These are phyloP conservation scores for Pythium brachiatum DNA, from an alignment of 352 stramenopile species.

Conservation along the genomic window DNA sequence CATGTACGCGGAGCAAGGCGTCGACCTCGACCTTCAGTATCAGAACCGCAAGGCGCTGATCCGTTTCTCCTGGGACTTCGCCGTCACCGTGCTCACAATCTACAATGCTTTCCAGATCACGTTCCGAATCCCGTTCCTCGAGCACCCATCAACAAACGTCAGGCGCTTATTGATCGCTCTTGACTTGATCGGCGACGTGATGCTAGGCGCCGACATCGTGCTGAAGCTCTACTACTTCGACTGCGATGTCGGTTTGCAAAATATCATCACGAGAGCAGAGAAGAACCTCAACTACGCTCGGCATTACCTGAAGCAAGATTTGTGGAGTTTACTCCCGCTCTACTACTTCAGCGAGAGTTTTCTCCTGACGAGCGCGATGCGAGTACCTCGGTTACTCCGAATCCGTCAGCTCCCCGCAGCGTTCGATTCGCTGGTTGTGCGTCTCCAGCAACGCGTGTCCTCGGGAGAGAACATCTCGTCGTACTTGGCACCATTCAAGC, in stretches of 20 bases:
- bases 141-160: slow-evolving; percentile 23
- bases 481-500: slow-evolving; percentile 62
- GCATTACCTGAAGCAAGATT: slow-evolving; percentile 39
- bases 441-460: slow-evolving; percentile 63
- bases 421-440: slow-evolving; percentile 65
- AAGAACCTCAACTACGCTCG: slow-evolving; percentile 39
- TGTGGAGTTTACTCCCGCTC: slow-evolving; percentile 47
- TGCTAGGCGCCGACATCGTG: slow-evolving; percentile 54
- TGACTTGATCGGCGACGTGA: slow-evolving; percentile 42
- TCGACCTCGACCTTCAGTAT: slow-evolving; percentile 38
- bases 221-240: slow-evolving; percentile 80
- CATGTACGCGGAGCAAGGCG: slow-evolving; percentile 48
- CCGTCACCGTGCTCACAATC: slow-evolving; percentile 48
- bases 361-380: slow-evolving; percentile 52
- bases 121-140: slow-evolving; percentile 68
- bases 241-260: slow-evolving; percentile 49
- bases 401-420: slow-evolving; percentile 33
- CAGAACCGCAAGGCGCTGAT: slow-evolving; percentile 50
- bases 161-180: slow-evolving; percentile 30
- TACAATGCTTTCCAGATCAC: slow-evolving; percentile 72
- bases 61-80: slow-evolving; percentile 60
- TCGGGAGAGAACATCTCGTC: slow-evolving; percentile 54
- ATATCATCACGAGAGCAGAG: slow-evolving; percentile 51
- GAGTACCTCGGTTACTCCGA: slow-evolving; percentile 55
- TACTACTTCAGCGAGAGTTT: slow-evolving; percentile 67